Percentiles rank a stretch among this genome's conserved stretches.
These are phyloP conservation scores for Fusarium floridanum DNA, from an alignment of 2,329 filamentous ascomycete genomes.

Conservation along the genomic window DNA sequence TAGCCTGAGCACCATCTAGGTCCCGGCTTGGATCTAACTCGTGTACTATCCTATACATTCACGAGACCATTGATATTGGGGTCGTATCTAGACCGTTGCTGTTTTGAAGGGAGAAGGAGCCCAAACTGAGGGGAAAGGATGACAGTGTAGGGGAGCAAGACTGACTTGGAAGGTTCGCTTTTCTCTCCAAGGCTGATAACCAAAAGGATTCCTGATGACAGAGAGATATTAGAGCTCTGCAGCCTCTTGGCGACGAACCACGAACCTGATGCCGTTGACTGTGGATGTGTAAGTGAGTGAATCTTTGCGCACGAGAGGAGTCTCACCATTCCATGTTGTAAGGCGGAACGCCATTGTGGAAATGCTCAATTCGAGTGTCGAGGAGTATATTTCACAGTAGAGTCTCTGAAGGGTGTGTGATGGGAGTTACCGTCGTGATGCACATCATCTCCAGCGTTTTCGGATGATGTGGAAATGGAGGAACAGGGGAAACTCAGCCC, in stretches of 20 bases:
- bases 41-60: background rate
- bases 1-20: background rate
- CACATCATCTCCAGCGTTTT: conserved; percentile 18
- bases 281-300: conserved; percentile 16
- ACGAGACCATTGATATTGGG: background rate
- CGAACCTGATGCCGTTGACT: conserved; percentile 87
- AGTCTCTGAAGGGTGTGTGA: background rate
- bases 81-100: background rate
- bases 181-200: conserved; percentile 86
- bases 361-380: background rate
- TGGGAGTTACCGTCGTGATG: background rate
- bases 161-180: conserved; percentile 75
- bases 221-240: conserved; percentile 7
- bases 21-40: background rate
- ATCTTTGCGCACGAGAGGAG: background rate
- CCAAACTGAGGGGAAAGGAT: background rate
- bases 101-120: background rate
- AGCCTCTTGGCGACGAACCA: conserved; percentile 12
- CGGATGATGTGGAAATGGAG: conserved; percentile 4
- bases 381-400: background rate
- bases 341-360: conserved; percentile 79
- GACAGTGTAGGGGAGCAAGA: background rate
- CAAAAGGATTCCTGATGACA: conserved; percentile 75
- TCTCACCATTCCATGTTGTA: conserved; percentile 85
- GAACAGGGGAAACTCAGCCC: background rate